A percentile compares a stretch with the other conserved stretches of the same genome.
Evolutionary conservation across 2,329 filamentous ascomycete species (phyloP).

Genomic region (Aureobasidium sp.): DNA sequence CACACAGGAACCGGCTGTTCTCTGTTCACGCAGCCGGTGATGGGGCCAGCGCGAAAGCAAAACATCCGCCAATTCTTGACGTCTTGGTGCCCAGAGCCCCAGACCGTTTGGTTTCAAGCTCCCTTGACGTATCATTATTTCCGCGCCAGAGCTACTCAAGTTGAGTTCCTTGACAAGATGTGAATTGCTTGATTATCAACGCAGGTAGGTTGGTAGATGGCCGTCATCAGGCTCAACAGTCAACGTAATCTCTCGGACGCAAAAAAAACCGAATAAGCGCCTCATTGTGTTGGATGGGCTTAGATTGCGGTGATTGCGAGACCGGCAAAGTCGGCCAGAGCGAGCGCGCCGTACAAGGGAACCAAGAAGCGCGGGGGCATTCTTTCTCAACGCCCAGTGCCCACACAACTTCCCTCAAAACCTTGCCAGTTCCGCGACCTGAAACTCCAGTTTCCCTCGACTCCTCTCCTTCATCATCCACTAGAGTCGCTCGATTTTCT

Average conservation of each 20-base stretch:
- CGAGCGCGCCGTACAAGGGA: background rate
- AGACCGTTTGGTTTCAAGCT: conserved; percentile 6
- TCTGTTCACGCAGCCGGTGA: background rate
- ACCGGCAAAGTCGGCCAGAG: conserved; percentile 7
- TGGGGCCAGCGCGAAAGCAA: background rate
- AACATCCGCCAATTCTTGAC: background rate
- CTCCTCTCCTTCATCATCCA: background rate
- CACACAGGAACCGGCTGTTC: background rate
- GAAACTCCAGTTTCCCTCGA: background rate
- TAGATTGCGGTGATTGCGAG: conserved; percentile 4
- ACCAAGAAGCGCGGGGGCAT: conserved; percentile 4
- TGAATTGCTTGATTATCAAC: background rate
- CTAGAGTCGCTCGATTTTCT: background rate
- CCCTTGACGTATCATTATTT: background rate
- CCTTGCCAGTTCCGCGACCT: background rate
- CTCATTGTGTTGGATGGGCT: conserved; percentile 7
- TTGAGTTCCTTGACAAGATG: background rate
- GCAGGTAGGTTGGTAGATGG: background rate
- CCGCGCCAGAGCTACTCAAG: background rate
- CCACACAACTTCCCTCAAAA: conserved; percentile 3
- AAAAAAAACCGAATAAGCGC: conserved; percentile 7
- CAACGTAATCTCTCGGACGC: background rate
- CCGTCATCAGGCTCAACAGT: background rate
- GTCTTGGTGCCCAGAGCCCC: conserved; percentile 9
- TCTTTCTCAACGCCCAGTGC: conserved; percentile 7